Evolutionary conservation across 108 stramenopile genomes (phyloP).

Genomic region (Cyclostephanos tholiformis): DNA sequence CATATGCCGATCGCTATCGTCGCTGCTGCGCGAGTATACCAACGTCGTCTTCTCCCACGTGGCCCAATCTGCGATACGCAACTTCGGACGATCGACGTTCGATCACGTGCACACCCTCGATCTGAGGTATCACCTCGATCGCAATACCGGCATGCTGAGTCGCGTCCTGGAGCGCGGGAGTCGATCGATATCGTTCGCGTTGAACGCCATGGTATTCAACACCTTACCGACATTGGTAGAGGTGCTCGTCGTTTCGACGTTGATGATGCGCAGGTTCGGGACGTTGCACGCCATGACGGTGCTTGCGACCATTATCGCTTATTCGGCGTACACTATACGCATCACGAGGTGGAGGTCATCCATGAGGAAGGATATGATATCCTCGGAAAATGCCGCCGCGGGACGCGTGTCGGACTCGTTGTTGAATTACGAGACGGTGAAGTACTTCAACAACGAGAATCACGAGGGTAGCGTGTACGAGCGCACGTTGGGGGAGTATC

Average conservation of each 20-base stretch:
- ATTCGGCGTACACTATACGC: conserved; percentile 31
- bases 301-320: conserved; percentile 33
- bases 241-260: conserved; percentile 32
- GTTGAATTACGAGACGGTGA: conserved; percentile 55
- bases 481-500: conserved; percentile 36
- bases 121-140: conserved; percentile 45
- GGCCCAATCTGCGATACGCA: conserved; percentile 30
- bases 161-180: conserved; percentile 43
- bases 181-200: conserved; percentile 38
- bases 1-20: conserved; percentile 23
- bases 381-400: conserved; percentile 37
- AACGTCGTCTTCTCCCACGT: conserved; percentile 31
- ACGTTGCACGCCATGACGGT: conserved; percentile 29
- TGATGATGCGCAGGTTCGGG: conserved; percentile 51
- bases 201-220: conserved; percentile 42
- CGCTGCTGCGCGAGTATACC: conserved; percentile 28
- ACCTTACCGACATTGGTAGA: conserved; percentile 49
- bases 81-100: conserved; percentile 38
- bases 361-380: conserved; percentile 40
- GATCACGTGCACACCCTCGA: conserved; percentile 41
- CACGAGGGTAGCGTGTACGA: conserved; percentile 44
- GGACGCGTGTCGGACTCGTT: conserved; percentile 52
- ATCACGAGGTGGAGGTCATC: conserved; percentile 45
- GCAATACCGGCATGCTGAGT: conserved; percentile 46
- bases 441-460: conserved; percentile 50